phyloP scores from a whole-genome alignment of 2,329 filamentous ascomycete genomes.

The Aureobasidium sp. region DNA sequence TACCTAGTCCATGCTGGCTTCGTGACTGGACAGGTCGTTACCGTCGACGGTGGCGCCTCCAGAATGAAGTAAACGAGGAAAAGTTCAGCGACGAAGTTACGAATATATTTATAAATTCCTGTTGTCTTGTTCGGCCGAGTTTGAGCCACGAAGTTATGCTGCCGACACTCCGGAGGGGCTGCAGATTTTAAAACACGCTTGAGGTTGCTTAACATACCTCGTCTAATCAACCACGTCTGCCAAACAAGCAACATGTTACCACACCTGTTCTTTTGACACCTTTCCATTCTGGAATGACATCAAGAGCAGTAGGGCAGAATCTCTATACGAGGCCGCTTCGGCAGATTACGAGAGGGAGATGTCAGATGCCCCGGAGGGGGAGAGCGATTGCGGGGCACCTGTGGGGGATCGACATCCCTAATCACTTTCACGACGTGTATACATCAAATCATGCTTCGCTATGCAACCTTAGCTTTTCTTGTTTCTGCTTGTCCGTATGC shows the following conservation, averaged over 20 bases:
- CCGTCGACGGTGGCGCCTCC: conserved; percentile 34
- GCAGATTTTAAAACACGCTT: neutral
- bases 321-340: neutral
- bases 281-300: neutral
- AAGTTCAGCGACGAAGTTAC: neutral
- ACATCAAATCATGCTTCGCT: neutral
- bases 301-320: neutral
- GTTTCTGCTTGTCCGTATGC: neutral
- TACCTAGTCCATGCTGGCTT: conserved; percentile 33
- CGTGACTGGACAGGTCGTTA: conserved; percentile 37
- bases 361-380: neutral
- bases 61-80: conserved; percentile 23
- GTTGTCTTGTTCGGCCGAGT: neutral
- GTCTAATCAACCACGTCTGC: neutral
- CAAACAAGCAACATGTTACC: neutral
- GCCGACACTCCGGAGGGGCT: neutral
- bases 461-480: neutral
- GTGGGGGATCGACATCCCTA: neutral
- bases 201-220: neutral
- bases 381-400: too few relatives aligned
- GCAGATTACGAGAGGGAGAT: neutral
- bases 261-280: neutral
- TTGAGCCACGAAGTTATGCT: neutral
- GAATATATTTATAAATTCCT: neutral
- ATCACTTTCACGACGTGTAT: neutral